Conservation (phyloP, 805 yeast genomes). For the Maudiozyma bulderi region DNA sequence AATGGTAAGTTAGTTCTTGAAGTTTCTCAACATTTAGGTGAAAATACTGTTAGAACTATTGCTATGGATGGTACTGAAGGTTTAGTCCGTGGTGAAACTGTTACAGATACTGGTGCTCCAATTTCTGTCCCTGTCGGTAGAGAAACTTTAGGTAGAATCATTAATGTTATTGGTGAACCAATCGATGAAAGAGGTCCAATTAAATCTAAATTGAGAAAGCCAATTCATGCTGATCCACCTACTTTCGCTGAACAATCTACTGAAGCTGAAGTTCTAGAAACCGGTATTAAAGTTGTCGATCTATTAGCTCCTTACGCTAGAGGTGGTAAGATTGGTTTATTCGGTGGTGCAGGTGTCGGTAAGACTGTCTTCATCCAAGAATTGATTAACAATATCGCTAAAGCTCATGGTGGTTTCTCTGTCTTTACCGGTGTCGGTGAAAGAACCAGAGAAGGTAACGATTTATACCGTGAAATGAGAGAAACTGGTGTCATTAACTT, state of each 20-base stretch:
- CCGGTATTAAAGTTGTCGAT: constrained; percentile 99
- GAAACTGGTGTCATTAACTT: constrained; percentile 99
- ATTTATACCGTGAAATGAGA: constrained; percentile 99
- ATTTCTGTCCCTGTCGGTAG: constrained; percentile 98
- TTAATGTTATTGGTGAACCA: constrained; percentile 98
- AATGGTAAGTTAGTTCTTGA: constrained; percentile 83
- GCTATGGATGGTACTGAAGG: constrained; percentile 99
- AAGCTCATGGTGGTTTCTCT: constrained; percentile 99
- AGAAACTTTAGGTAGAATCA: constrained; percentile 97
- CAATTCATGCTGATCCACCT: constrained; percentile 99
- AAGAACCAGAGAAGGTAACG: constrained; percentile 99
- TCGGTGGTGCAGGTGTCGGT: constrained; percentile 99
- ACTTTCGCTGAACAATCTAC: constrained; percentile 94
- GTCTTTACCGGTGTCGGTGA: constrained; percentile 99
- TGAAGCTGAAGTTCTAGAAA: constrained; percentile 94
- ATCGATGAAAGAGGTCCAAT: constrained; percentile 99
- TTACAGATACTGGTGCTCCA: constrained; percentile 94
- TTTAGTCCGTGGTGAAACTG: constrained; percentile 93
- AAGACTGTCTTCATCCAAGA: constrained; percentile 99
- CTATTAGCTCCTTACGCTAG: constrained; percentile 98
- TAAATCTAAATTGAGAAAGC: constrained; percentile 83
- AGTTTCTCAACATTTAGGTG: constrained; percentile 99
- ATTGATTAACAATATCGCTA: constrained; percentile 98
- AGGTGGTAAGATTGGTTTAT: constrained; percentile 99
- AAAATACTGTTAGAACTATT: constrained; percentile 99